Conservation (phyloP, 169 alveolate genomes). For the Plasmodium vinckei region DNA sequence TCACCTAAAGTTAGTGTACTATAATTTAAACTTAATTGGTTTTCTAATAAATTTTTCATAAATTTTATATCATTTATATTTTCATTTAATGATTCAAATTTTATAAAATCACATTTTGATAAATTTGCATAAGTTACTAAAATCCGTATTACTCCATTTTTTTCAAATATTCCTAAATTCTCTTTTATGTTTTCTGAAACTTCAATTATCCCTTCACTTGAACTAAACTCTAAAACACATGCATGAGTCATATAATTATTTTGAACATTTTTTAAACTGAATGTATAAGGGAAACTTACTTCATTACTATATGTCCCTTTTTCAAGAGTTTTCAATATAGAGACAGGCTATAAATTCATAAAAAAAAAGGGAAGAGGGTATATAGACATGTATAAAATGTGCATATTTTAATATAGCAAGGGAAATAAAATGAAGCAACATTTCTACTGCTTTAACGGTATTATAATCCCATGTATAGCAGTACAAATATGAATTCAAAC, state of each 20-base stretch:
- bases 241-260: slow-evolving; percentile 66
- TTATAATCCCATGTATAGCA: no score
- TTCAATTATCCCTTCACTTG: slow-evolving; percentile 46
- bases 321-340: slow-evolving; percentile 58
- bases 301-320: slow-evolving; percentile 46
- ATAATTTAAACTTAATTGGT: slow-evolving; percentile 50
- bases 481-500: no score
- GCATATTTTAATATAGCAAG: neutral
- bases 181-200: slow-evolving; percentile 72
- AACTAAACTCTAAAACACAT: slow-evolving; percentile 63
- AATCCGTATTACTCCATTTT: slow-evolving; percentile 11
- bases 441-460: no score
- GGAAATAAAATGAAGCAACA: neutral
- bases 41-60: slow-evolving; percentile 68
- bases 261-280: slow-evolving; percentile 45
- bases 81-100: slow-evolving; percentile 58
- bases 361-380: neutral
- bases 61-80: slow-evolving; percentile 45
- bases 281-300: slow-evolving; percentile 49
- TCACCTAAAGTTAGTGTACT: slow-evolving; percentile 59
- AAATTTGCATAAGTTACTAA: slow-evolving; percentile 58
- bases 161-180: slow-evolving; percentile 35
- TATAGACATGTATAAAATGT: neutral
- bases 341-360: slow-evolving; percentile 24
- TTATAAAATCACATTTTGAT: slow-evolving; percentile 69